Percentiles rank a stretch among this genome's conserved stretches.
These are phyloP conservation scores for Cyclostephanos tholiformis DNA, from an alignment of 108 stramenopile genomes.

Conservation along the genomic window DNA sequence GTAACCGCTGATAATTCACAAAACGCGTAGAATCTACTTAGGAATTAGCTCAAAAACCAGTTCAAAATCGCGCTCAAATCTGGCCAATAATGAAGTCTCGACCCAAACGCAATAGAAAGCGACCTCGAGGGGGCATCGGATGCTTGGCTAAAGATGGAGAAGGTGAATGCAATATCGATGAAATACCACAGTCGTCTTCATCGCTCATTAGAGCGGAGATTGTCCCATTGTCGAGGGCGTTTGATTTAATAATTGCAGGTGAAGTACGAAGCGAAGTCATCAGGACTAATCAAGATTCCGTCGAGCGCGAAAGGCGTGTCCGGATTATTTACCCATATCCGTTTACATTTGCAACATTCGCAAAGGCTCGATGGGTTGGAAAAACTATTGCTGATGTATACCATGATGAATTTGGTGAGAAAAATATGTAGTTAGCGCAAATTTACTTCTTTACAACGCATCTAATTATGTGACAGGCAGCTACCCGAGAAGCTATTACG, in stretches of 20 bases:
- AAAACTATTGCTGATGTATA: conserved; percentile 77
- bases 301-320: conserved; percentile 21
- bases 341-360: conserved; percentile 77
- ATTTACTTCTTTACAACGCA: background rate
- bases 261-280: background rate
- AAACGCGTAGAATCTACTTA: too few species aligned
- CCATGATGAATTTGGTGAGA: conserved; percentile 64
- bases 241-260: conserved; percentile 32
- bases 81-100: conserved; percentile 52
- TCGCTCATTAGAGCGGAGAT: conserved; percentile 19
- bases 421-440: background rate
- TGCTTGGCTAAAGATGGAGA: conserved; percentile 27
- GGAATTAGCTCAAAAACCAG: too few species aligned
- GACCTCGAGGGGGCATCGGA: conserved; percentile 37
- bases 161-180: conserved; percentile 17
- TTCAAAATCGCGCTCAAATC: too few species aligned
- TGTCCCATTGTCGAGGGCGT: conserved; percentile 39
- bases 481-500: conserved; percentile 76
- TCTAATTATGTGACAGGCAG: conserved; percentile 28
- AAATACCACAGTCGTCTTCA: background rate
- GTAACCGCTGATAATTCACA: too few species aligned
- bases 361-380: conserved; percentile 79
- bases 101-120: conserved; percentile 59
- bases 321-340: conserved; percentile 68
- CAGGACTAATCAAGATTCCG: background rate